Evolutionary conservation across 805 yeast species (phyloP).

Genomic region (Metschnikowia cubensis): DNA sequence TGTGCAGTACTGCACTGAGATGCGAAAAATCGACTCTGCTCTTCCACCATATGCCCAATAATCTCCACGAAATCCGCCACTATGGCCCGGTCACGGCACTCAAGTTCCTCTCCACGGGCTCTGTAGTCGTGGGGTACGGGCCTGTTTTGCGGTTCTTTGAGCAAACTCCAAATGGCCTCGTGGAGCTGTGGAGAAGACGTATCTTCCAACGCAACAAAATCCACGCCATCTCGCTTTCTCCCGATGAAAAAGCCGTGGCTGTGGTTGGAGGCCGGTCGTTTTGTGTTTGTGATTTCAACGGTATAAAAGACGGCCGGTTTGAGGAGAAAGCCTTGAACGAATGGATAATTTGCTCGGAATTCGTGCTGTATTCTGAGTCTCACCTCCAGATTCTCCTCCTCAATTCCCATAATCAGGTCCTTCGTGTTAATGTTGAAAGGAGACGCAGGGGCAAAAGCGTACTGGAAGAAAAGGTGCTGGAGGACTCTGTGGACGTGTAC

Average conservation of each 20-base stretch:
- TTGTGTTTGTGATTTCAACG: slow-evolving; percentile 29
- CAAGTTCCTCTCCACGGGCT: slow-evolving; percentile 34
- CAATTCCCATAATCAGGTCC: slow-evolving; percentile 76
- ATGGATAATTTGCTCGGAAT: slow-evolving; percentile 71
- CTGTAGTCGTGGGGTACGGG: slow-evolving; percentile 64
- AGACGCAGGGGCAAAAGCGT: too few relatives aligned
- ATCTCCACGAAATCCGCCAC: slow-evolving; percentile 27
- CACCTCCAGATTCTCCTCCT: slow-evolving; percentile 43
- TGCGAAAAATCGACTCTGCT: background rate
- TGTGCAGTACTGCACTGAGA: background rate
- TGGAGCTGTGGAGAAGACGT: slow-evolving; percentile 34
- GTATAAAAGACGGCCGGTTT: slow-evolving; percentile 8
- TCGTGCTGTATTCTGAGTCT: slow-evolving; percentile 27
- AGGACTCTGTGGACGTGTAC: slow-evolving; percentile 8
- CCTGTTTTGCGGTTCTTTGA: slow-evolving; percentile 53
- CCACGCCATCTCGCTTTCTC: slow-evolving; percentile 59
- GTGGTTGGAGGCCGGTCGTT: slow-evolving; percentile 73
- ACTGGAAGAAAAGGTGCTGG: slow-evolving; percentile 9
- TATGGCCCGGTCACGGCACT: slow-evolving; percentile 73
- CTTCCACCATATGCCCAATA: too few relatives aligned
- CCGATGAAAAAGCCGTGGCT: slow-evolving; percentile 31
- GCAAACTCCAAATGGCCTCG: slow-evolving; percentile 19
- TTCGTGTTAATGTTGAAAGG: slow-evolving; percentile 11
- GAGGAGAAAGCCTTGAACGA: slow-evolving; percentile 60
- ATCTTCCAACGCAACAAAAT: slow-evolving; percentile 73